phyloP scores from a whole-genome alignment of 208 protist genomes.

The Leishmania lainsoni region DNA sequence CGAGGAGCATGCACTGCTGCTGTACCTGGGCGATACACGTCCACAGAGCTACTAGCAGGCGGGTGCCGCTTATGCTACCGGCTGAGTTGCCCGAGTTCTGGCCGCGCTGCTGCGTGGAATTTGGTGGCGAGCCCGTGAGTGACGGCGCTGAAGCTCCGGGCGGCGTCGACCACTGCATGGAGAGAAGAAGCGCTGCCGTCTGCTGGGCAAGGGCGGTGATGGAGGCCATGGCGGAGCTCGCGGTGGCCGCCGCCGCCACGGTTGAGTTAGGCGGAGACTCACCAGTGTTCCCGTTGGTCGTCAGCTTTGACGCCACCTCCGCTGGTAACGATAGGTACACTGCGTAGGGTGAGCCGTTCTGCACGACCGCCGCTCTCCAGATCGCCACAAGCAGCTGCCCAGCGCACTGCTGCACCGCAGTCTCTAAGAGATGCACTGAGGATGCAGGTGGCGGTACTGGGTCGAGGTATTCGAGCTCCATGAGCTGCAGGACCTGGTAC shows the following conservation, averaged over 20 bases:
- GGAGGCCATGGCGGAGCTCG: not conserved
- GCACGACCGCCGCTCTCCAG: constrained; percentile 19
- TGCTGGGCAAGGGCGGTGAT: constrained; percentile 3
- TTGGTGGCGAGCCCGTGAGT: not conserved
- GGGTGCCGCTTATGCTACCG: constrained; percentile 16
- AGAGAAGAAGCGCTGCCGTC: constrained; percentile 1
- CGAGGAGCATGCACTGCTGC: constrained; percentile 29
- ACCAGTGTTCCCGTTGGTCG: not conserved
- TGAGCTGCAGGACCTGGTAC: constrained; percentile 56
- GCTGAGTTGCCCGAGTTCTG: not conserved
- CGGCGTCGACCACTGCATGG: not conserved
- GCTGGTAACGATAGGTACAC: not conserved
- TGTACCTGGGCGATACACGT: constrained; percentile 22
- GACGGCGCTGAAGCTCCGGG: not conserved
- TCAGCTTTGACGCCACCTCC: not conserved
- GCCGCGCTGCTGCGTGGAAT: not conserved
- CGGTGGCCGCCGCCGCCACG: not conserved
- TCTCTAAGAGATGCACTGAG: constrained; percentile 41
- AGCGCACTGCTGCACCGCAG: constrained; percentile 43
- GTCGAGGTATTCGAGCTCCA: constrained; percentile 77
- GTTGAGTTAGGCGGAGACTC: not conserved
- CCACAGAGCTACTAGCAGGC: constrained; percentile 27
- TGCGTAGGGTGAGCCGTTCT: constrained; percentile 3
- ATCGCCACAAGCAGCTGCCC: constrained; percentile 21
- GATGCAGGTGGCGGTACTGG: constrained; percentile 56